phyloP scores from a whole-genome alignment of 2,329 filamentous ascomycete genomes.

The Ophiostoma novo-ulmi region DNA sequence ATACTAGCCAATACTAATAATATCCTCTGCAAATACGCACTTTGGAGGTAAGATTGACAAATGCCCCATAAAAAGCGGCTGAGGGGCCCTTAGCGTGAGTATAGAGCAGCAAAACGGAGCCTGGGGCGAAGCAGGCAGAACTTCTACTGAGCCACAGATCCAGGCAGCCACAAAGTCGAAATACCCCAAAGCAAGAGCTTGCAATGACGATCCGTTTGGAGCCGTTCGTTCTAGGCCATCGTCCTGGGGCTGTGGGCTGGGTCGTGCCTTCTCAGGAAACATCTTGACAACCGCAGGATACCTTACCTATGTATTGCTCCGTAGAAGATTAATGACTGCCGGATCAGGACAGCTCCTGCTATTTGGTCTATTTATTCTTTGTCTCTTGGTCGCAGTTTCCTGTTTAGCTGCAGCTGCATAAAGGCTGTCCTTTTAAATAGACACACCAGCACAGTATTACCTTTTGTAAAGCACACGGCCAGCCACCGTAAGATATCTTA shows the following conservation, averaged over 20 bases:
- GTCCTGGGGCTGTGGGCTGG: neutral
- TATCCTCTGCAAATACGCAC: neutral
- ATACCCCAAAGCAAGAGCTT: constrained; percentile 3
- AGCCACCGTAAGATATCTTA: neutral
- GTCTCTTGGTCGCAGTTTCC: neutral
- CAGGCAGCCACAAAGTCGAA: neutral
- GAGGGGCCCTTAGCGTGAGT: constrained; percentile 20
- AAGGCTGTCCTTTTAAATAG: neutral
- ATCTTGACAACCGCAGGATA: too few relatives aligned
- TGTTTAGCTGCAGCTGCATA: neutral
- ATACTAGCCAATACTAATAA: neutral
- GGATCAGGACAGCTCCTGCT: constrained; percentile 1
- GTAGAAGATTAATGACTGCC: neutral
- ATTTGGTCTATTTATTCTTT: neutral
- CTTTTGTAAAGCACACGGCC: neutral
- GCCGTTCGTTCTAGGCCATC: constrained; percentile 9
- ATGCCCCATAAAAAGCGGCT: constrained; percentile 24
- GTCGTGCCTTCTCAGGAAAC: neutral
- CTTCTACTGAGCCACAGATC: neutral
- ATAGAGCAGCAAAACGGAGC: constrained; percentile 20
- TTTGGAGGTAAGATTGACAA: constrained; percentile 16
- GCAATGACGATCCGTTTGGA: neutral
- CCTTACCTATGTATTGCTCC: too few relatives aligned
- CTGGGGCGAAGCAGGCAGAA: constrained; percentile 17
- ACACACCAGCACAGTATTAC: neutral